Conservation (phyloP, 1,139 yeast genomes). For the Pichia sp. region DNA sequence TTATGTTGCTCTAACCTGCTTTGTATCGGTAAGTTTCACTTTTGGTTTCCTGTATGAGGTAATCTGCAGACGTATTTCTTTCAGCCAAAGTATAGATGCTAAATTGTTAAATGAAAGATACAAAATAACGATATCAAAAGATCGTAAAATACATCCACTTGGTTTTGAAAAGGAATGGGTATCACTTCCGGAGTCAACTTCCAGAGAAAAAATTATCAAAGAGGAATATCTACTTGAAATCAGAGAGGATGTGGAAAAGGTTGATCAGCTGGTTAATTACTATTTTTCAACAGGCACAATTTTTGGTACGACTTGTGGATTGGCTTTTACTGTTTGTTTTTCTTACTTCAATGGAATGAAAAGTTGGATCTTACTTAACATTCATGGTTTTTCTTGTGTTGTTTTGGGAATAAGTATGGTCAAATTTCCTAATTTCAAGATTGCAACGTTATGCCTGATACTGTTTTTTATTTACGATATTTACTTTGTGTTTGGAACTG, state of each 20-base stretch:
- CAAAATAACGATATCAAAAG: conserved; percentile 30
- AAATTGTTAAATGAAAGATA: conserved; percentile 25
- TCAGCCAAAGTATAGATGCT: conserved; percentile 19
- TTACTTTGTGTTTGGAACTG: conserved; percentile 58
- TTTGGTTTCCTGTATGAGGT: conserved; percentile 24
- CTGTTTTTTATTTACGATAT: conserved; percentile 57
- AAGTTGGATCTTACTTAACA: conserved; percentile 35
- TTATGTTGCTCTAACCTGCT: conserved; percentile 30
- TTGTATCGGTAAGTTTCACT: conserved; percentile 26
- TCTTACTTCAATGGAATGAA: conserved; percentile 24
- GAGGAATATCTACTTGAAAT: conserved; percentile 19
- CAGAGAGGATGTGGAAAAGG: conserved; percentile 22
- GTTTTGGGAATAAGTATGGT: conserved; percentile 32
- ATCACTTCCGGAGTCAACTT: conserved; percentile 22
- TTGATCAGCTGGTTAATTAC: conserved; percentile 29
- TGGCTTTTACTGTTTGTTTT: conserved; percentile 26
- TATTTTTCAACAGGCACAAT: conserved; percentile 34
- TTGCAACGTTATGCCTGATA: conserved; percentile 38
- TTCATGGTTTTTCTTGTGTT: conserved; percentile 33
- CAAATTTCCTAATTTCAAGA: conserved; percentile 35
- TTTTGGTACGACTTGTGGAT: conserved; percentile 25
- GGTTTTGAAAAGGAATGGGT: conserved; percentile 25
- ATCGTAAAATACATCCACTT: conserved; percentile 25
- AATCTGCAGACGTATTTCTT: conserved; percentile 23
- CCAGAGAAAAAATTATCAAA: conserved; percentile 21